Evolutionary conservation across 257 asterid species (phyloP), one percentile per base, ranked within the genome.

Genomic region (Petunia secreta): DNA sequence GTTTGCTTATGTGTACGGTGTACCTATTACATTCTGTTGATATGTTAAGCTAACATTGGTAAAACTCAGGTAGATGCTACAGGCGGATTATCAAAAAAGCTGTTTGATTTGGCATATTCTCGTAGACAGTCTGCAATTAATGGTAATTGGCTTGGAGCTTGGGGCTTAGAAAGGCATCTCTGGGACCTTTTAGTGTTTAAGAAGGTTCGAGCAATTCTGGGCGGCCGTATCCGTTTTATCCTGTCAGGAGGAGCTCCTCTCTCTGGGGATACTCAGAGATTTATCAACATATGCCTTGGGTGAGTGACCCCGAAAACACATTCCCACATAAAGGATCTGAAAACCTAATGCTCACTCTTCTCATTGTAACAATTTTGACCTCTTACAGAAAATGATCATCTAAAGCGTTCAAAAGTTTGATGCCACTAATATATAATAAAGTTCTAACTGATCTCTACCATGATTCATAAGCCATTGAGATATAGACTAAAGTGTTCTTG

Each of bases 241-340:
- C 86, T 96, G 40, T 96, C 97, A 76, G 99, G 99, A 79, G 99
- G 98, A 11, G 99, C 99, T 86, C 98, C 99, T 50, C 97, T 96
- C 86, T 92, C 98, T 6, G 90, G 89, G 48, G 98, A 92, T 85
- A 96, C 98, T 79, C 99, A 96, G 84, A 91, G 98, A 85, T 96
- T 96, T 86, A 96, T 94, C 87, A 94, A 96, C 86, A 92, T 96
- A 82, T 94, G 99, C 83, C 95, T 96, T 66, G 94, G 98, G 99
- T 96, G 65, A 89, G 97, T 85, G 63, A 85, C 46, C 50, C 36
- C 16, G 7, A 50, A 50, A 50, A 11, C 13, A 50, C 13, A 25
- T 36, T 34, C 36, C 63, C 39, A 3, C 71, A 53, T 53, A 11
- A 54, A 58, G 43, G 53, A 54, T 54, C 79, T 54, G 63, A 55